Base-by-base conservation (phyloP, 805 yeast species). In the Tetrapisispora nanseiensis region DNA sequence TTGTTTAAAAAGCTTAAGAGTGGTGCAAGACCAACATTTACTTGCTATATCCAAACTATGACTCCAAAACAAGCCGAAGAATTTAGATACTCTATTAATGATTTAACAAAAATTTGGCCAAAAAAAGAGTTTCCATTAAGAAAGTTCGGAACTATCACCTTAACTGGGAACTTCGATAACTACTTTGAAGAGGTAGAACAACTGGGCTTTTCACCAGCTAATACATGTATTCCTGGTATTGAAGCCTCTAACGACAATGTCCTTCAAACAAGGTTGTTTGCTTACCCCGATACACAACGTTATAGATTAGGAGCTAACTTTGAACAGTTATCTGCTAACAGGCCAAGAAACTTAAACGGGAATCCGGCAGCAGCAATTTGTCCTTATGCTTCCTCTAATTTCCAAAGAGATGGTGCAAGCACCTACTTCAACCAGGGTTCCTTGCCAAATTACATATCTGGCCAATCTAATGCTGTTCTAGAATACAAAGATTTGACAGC, bases 21-120 rank as follows among this genome's bases (percentile, higher is more conserved):
- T 15, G 75, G 75, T 31, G 67, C 75, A 42, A 63, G 46, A 51
- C 80, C 81, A 32, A 59, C 68, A 33, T 78, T 70, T 67, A 70
- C 75, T 3, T 64, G 65, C 41, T 77, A 73, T 56, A 71, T 76
- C 20, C 83, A 77, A 63, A 71, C 76, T 24, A 78, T 78, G 83
- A 82, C 95, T 37, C 74, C 75, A 46, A 82, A 79, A 53, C 80
- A 86, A 66, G 89, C 94, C 43, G 76, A 80, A 62, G 66, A 76
- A 48, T 76, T 75, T 41, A 80, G 80, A 57, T 85, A 82, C 67
- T 81, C 89, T 8, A 85, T 86, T 40, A 85, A 82, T 59, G 95
- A 86, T 65, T 72, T 86, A 62, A 86, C 95, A 51, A 86, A 86
- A 69, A 79, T 82, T 42, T 85, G 95, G 95, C 86, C 95, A 23